Evolutionary conservation across 805 yeast species (phyloP).

Genomic region (Teunomyces pallodes): DNA sequence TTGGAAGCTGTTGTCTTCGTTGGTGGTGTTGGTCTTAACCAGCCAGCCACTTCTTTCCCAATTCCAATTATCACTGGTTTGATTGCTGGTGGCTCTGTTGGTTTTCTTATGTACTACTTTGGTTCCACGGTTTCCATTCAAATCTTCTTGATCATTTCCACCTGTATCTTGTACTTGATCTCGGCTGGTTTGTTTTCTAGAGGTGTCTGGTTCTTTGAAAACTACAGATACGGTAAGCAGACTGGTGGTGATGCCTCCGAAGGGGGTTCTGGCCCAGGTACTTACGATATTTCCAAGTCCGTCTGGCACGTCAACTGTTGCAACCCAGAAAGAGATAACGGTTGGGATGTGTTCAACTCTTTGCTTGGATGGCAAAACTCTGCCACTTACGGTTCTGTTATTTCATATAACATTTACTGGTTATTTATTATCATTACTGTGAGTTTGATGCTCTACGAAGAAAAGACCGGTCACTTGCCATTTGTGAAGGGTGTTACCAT

Average conservation of each 20-base stretch:
- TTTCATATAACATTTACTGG: conserved; percentile 91
- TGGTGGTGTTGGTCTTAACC: conserved; percentile 42
- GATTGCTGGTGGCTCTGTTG: conserved; percentile 71
- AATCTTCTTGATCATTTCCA: conserved; percentile 80
- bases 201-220: conserved; percentile 88
- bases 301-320: conserved; percentile 99
- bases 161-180: conserved; percentile 84
- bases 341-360: conserved; percentile 97
- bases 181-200: conserved; percentile 92
- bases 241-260: conserved; percentile 97
- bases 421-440: conserved; percentile 55
- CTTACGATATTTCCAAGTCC: conserved; percentile 72
- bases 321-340: conserved; percentile 85
- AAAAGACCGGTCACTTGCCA: conserved; percentile 79
- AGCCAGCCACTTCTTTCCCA: conserved; percentile 75
- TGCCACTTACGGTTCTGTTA: conserved; percentile 89
- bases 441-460: conserved; percentile 72
- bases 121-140: conserved; percentile 84
- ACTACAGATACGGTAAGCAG: conserved; percentile 54
- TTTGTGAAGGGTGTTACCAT: conserved; percentile 47
- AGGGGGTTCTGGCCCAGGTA: conserved; percentile 91
- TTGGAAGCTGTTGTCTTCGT: conserved; percentile 44
- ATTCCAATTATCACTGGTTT: conserved; percentile 89
- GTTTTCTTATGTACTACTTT: conserved; percentile 71
- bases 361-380: conserved; percentile 96